Evolutionary conservation across 495 filamentous ascomycete species (phyloP), one percentile per base, ranked within the genome.

Genomic region (Penicillium canescens): DNA sequence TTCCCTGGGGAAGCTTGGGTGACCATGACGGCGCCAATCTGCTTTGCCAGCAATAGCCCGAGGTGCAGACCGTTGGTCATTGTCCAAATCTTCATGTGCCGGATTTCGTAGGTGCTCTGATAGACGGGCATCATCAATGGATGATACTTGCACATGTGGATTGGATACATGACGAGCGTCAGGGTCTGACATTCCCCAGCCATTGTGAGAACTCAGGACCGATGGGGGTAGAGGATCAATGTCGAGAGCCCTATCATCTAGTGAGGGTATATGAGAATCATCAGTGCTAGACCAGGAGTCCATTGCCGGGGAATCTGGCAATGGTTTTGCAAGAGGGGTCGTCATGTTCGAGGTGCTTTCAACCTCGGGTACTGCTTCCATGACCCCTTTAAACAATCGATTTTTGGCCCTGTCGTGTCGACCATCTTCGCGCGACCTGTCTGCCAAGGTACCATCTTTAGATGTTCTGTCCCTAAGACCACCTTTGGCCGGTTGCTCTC

Each of bases 341-440:
- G 87, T 81, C 62, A 90, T 81, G 52, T 88, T 91, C 1, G 90
- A 94, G 36, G 84, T 85, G 66, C 82, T 88, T 45, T 90, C 87
- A 12, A 80, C 69, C 50, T 89, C 86, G 35, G 66, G 53, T 8
- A 74, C 74, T 20, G 63, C 63, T 18, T 78, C 72, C 55, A 76
- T 71, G 18, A 78, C 69, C 1, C 68, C 70, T 57, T 77, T 77
- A 56, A 77, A 75, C 41, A 76, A 42, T n/a, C 71, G 69, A 31
- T 57, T 73, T 54, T 74, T 76, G 45, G 72, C 65, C 51, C 72
- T 73, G 13, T 67, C 66, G 18, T 67, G 66, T 23, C 62, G 70
- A 31, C 70, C 70, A 49, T 79, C 73, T 18, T 73, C 73, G 10
- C 67, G 67, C 0, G 59, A 24, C 40, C 62, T 68, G 6, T 71